phyloP scores from a whole-genome alignment of 2,329 filamentous ascomycete genomes.

The Daldinia eschscholtzii region DNA sequence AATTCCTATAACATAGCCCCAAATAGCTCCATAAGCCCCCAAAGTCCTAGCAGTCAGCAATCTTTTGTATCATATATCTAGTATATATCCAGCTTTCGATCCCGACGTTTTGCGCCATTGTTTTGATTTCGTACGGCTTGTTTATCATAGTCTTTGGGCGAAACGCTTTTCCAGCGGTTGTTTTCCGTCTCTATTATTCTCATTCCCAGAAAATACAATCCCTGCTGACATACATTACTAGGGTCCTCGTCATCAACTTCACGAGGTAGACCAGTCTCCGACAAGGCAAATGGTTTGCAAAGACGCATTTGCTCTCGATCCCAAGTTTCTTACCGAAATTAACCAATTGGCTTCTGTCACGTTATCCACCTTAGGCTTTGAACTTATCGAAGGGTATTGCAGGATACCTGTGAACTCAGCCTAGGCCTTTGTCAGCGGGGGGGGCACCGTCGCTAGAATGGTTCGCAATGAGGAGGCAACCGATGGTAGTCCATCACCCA shows the following conservation, averaged over 20 bases:
- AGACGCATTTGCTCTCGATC: background rate
- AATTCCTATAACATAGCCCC: background rate
- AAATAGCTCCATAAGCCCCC: background rate
- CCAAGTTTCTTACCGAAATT: constrained; percentile 5
- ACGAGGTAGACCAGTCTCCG: background rate
- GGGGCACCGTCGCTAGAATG: background rate
- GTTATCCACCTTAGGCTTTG: background rate
- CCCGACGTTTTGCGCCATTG: background rate
- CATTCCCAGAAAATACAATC: background rate
- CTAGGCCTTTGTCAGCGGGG: background rate
- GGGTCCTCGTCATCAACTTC: background rate
- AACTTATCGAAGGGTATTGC: background rate
- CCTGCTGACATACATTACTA: constrained; percentile 1
- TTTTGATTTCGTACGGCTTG: background rate
- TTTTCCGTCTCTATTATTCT: background rate
- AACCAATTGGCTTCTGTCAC: background rate
- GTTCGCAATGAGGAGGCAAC: constrained; percentile 5
- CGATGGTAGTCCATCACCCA: background rate
- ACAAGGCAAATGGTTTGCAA: constrained; percentile 7
- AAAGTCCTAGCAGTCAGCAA: background rate
- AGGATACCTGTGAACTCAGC: background rate
- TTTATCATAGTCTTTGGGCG: background rate
- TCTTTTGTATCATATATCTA: background rate
- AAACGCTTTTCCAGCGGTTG: background rate
- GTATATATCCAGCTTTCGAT: background rate